Evolutionary conservation across 2,329 filamentous ascomycete species (phyloP).

Genomic region (Fusarium oxysporum): DNA sequence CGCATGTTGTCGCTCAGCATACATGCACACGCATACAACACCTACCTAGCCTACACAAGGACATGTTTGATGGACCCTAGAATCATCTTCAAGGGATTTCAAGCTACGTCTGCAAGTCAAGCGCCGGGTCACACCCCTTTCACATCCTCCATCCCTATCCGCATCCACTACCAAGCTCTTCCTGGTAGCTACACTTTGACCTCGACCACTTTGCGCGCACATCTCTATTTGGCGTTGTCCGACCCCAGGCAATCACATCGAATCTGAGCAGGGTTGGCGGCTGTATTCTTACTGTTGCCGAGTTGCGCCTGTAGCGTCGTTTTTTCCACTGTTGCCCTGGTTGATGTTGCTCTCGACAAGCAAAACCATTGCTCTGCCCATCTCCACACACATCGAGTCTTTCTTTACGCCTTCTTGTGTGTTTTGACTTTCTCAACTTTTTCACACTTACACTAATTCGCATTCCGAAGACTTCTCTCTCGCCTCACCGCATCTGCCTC

Average conservation of each 20-base stretch:
- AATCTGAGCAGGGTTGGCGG: conserved; percentile 41
- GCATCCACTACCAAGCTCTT: conserved; percentile 43
- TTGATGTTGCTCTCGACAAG: conserved; percentile 27
- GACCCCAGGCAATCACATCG: conserved; percentile 44
- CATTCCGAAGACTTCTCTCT: conserved; percentile 14
- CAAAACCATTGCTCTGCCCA: conserved; percentile 44
- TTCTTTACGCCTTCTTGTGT: conserved; percentile 28
- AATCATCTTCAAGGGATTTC: conserved; percentile 38
- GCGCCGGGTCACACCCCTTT: conserved; percentile 49
- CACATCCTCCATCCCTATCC: conserved; percentile 42
- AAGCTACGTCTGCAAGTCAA: conserved; percentile 49
- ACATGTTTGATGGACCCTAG: conserved; percentile 35
- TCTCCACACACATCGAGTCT: conserved; percentile 32
- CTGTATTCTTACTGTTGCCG: conserved; percentile 36
- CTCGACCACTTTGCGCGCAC: conserved; percentile 38
- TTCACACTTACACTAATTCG: conserved; percentile 25
- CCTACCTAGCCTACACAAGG: conserved; percentile 1
- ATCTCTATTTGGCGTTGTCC: conserved; percentile 43
- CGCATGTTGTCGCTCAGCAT: conserved; percentile 37
- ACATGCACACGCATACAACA: conserved; percentile 30
- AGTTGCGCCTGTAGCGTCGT: conserved; percentile 41
- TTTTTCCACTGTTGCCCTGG: conserved; percentile 24
- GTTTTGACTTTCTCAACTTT: conserved; percentile 26
- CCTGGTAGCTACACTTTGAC: conserved; percentile 29
- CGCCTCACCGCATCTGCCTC: conserved; percentile 42